Evolutionary conservation across 805 yeast species (phyloP).

Genomic region (Maudiozyma serrabonitensis): DNA sequence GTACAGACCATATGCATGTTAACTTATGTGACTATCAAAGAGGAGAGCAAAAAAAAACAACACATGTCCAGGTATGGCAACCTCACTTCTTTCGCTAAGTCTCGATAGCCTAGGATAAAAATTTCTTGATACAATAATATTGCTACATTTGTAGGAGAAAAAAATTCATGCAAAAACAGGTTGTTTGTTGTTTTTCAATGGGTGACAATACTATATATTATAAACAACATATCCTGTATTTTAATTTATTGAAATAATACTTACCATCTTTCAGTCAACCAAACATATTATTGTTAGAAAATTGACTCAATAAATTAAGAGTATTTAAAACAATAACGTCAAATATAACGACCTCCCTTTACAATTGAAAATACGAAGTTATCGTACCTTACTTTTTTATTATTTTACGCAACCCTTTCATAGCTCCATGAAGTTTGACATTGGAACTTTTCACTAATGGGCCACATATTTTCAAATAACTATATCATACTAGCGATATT

Average conservation of each 20-base stretch:
- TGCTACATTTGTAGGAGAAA: too few relatives aligned
- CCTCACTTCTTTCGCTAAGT: background rate
- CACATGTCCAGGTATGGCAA: background rate
- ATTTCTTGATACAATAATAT: too few relatives aligned
- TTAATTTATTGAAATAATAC: too few relatives aligned
- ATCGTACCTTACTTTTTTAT: background rate
- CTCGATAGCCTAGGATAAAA: background rate
- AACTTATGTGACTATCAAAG: background rate
- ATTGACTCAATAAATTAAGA: too few relatives aligned
- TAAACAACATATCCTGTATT: too few relatives aligned
- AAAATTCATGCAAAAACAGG: too few relatives aligned
- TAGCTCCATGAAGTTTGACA: background rate
- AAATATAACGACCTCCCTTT: too few relatives aligned
- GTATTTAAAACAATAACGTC: too few relatives aligned
- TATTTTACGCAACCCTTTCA: background rate
- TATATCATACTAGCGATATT: background rate
- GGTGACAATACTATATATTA: too few relatives aligned
- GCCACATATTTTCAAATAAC: background rate
- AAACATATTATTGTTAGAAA: too few relatives aligned
- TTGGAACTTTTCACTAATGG: background rate
- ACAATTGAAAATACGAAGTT: background rate
- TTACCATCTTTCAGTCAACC: too few relatives aligned
- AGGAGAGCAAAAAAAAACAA: background rate
- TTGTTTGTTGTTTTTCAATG: too few relatives aligned
- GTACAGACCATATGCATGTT: background rate